Evolutionary conservation across 495 filamentous ascomycete species (phyloP), one percentile per base, ranked within the genome.

Genomic region (Penicillium simplicissimum): DNA sequence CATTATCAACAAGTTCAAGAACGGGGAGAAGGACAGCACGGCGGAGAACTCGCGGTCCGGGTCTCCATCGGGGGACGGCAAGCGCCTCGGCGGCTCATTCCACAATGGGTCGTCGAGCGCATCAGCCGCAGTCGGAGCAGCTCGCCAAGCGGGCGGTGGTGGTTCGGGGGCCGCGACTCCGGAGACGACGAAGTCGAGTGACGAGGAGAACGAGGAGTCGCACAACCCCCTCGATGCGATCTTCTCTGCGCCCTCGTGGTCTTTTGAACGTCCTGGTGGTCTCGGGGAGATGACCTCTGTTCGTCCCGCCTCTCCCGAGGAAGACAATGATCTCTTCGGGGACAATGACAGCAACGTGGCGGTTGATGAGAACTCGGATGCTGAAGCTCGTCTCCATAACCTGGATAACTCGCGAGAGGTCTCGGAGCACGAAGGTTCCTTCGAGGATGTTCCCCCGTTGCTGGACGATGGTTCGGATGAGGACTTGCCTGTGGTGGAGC

Each of bases 81-180:
- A 79, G 87, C 88, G 87, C 81, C 89, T 92, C 88, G 90, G 80
- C 87, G 88, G 81, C 86, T 91, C 84, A 84, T 92, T 87, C 88
- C 90, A 75, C 81, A 85, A 80, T 90, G 89, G 88, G 81, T 91
- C 85, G 86, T 89, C 89, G 89, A 90, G 88, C 87, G 87, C 84
- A 81, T 90, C 81, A 84, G 81, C 77, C 82, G 86, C 82, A 90
- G 88, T 81, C 82, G 88, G 76, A 88, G 86, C 73, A 85, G 81
- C 75, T 90, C 88, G 71, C 88, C 88, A 75, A 81, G 82, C 65
- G 75, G 85, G 74, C 84, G 82, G 71, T 80, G 81, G 74, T 88
- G 86, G 87, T 84, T 77, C 72, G 75, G 70, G 49, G 69, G 67
- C 58, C 63, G 74, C 66, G 66, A 67, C 57, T 57, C 74, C 45